Conservation (phyloP, 345 rosid species). For the Ailanthus altissimus region DNA sequence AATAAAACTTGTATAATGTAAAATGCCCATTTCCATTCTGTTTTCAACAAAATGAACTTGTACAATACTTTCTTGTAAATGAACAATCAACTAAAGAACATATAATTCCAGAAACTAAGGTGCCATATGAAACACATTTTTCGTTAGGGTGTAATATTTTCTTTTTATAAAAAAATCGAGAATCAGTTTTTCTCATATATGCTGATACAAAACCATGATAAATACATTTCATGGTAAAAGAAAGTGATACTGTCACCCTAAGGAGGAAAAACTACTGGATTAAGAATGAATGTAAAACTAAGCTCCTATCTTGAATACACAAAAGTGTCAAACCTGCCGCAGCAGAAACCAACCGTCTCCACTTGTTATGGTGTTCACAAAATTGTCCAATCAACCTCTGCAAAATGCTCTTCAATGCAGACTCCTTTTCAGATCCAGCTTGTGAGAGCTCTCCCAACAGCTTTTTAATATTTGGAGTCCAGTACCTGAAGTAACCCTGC, state of each 20-base stretch:
- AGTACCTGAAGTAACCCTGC: slow-evolving; percentile 89
- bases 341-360: slow-evolving; percentile 78
- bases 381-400: slow-evolving; percentile 72
- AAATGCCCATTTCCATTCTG: background rate
- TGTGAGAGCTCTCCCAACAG: slow-evolving; percentile 64
- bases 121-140: background rate
- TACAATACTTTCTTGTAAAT: background rate
- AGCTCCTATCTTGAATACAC: slow-evolving; percentile 19
- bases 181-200: background rate
- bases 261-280: background rate
- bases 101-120: no score
- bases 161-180: background rate
- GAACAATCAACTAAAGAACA: background rate
- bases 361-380: slow-evolving; percentile 72
- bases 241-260: background rate
- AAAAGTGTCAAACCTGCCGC: slow-evolving; percentile 58
- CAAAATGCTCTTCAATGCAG: slow-evolving; percentile 70
- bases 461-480: slow-evolving; percentile 85
- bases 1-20: slow-evolving; percentile 1
- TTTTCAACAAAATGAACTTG: background rate
- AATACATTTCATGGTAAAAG: background rate
- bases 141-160: background rate
- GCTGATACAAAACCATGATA: background rate
- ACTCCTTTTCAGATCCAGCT: slow-evolving; percentile 83
- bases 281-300: background rate